Conservation (phyloP, 202 grass and related monocot genomes). For the Setaria italica region DNA sequence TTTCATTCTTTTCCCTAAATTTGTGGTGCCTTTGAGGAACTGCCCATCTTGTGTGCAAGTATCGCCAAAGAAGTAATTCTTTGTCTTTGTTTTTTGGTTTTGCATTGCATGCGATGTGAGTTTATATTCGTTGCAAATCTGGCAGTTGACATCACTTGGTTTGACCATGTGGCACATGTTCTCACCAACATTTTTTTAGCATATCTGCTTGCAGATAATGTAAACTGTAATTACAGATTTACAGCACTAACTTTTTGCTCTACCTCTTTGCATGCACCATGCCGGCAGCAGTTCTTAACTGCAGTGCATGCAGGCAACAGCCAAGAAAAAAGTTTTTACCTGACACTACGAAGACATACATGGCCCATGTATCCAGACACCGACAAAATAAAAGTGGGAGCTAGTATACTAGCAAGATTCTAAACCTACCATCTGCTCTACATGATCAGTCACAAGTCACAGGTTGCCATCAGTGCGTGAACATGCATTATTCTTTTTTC, state of each 20-base stretch:
- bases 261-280: background rate
- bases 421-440: slow-evolving; percentile 38
- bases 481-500: slow-evolving; percentile 32
- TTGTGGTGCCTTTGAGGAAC: slow-evolving; percentile 13
- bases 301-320: background rate
- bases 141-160: background rate
- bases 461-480: slow-evolving; percentile 12
- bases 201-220: slow-evolving; percentile 1
- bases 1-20: background rate
- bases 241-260: background rate
- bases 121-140: background rate
- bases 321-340: background rate
- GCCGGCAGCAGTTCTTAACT: slow-evolving; percentile 10
- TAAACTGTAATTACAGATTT: slow-evolving; percentile 16
- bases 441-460: slow-evolving; percentile 33
- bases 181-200: slow-evolving; percentile 27
- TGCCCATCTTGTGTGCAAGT: background rate
- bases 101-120: background rate
- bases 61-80: background rate
- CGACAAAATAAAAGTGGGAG: slow-evolving; percentile 17
- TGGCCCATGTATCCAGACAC: slow-evolving; percentile 16
- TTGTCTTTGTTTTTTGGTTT: background rate
- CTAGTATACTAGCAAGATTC: slow-evolving; percentile 43
- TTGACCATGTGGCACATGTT: slow-evolving; percentile 17
- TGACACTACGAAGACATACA: slow-evolving; percentile 7